Percentiles rank a stretch among this genome's conserved stretches.
phyloP scores from a whole-genome alignment of 306 rosid genomes.

The Lathyrus aphaca region DNA sequence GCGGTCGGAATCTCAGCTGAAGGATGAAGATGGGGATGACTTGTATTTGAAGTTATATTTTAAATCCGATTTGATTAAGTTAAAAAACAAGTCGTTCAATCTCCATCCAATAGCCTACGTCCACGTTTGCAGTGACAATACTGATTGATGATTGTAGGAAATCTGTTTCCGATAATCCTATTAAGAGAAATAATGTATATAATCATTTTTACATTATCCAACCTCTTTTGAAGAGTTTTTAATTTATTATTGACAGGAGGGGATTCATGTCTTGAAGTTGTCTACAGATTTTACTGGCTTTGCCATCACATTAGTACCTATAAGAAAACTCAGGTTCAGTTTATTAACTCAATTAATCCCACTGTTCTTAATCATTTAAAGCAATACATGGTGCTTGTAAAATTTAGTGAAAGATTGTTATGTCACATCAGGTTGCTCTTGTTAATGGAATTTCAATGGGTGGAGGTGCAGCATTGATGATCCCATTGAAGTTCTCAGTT shows the following conservation, averaged over 20 bases:
- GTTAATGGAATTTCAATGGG: conserved; percentile 96
- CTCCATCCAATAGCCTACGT: background rate
- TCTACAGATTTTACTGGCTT: conserved; percentile 90
- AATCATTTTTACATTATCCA: background rate
- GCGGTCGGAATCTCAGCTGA: background rate
- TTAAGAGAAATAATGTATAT: background rate
- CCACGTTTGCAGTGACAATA: background rate
- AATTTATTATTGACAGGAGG: conserved; percentile 63
- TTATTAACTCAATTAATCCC: conserved; percentile 17
- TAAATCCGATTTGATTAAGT: background rate
- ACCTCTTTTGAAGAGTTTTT: conserved; percentile 5
- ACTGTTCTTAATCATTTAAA: background rate
- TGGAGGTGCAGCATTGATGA: conserved; percentile 94
- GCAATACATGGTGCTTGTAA: background rate
- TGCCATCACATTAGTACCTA: conserved; percentile 86
- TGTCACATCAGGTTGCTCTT: conserved; percentile 71
- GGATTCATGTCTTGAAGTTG: conserved; percentile 90
- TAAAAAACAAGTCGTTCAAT: background rate
- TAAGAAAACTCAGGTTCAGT: conserved; percentile 79
- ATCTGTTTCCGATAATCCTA: background rate
- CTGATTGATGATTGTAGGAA: background rate
- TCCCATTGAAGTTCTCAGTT: conserved; percentile 83
- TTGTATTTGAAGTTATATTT: background rate
- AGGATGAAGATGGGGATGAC: background rate
- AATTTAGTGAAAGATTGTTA: conserved; percentile 1